Conservation (phyloP, 2,329 filamentous ascomycete species). For the Bisporella sp. region DNA sequence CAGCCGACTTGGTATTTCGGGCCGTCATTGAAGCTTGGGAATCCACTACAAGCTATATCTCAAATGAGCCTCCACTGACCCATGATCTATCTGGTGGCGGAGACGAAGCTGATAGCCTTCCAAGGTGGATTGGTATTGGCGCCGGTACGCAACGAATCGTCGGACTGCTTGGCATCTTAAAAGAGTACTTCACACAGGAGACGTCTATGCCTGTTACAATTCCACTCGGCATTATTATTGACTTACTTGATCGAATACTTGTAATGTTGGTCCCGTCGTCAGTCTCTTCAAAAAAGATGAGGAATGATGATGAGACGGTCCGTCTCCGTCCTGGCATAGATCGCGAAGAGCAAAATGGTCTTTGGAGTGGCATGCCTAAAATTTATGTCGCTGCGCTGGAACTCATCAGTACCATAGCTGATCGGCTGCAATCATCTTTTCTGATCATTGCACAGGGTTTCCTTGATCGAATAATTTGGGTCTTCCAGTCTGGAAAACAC, state of each 20-base stretch:
- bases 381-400: slow-evolving; percentile 67
- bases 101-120: slow-evolving; percentile 44
- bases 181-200: slow-evolving; percentile 52
- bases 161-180: slow-evolving; percentile 58
- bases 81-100: slow-evolving; percentile 41
- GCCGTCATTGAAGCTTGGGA: slow-evolving; percentile 79
- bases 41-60: slow-evolving; percentile 47
- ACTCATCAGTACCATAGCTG: slow-evolving; percentile 49
- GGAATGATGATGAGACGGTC: slow-evolving; percentile 23
- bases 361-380: slow-evolving; percentile 66
- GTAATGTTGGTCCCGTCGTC: slow-evolving; percentile 50
- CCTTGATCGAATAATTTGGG: slow-evolving; percentile 64
- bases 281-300: slow-evolving; percentile 3
- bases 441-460: slow-evolving; percentile 55
- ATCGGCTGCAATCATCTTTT: slow-evolving; percentile 50
- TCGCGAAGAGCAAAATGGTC: slow-evolving; percentile 72
- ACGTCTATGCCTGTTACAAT: slow-evolving; percentile 61
- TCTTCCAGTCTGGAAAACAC: slow-evolving; percentile 55
- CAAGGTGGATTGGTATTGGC: slow-evolving; percentile 66
- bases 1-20: slow-evolving; percentile 71
- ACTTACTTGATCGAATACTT: slow-evolving; percentile 63
- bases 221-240: slow-evolving; percentile 60
- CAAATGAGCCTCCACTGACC: slow-evolving; percentile 37
- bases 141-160: slow-evolving; percentile 64
- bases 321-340: slow-evolving; percentile 66